Evolutionary conservation across 2,329 filamentous ascomycete genomes (phyloP), one percentile per base, ranked within the genome.

Genomic region (Fusarium sp.): DNA sequence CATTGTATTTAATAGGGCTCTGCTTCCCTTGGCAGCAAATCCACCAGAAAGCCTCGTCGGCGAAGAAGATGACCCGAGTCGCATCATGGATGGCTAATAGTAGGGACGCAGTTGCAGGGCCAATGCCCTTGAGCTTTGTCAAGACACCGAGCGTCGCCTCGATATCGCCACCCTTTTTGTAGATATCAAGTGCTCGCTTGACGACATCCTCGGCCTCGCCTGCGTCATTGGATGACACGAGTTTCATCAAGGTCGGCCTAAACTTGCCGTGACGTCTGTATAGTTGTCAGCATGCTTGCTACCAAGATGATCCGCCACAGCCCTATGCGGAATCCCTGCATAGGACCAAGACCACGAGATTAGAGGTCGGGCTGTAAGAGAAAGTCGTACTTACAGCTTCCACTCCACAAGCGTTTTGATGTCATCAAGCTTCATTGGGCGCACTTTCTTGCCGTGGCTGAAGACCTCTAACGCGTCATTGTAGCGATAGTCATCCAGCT

Each of bases 31-130:
- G 78, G 75, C 87, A 88, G 73, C 88, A 88, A 7, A 92, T 80
- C 92, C 92, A 95, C 70, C 90, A 87, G 76, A 90, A 95, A 4
- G 91, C 85, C 79, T 96, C 93, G 75, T 97, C 94, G 3, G 90
- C 92, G 80, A 95, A 95, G 83, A 95, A 95, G 2, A 92, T 86
- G 51, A 90, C 84, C 12, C 81, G 79, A 1, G 83, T 78, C 0
- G 90, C 86, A 64, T 90, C 86, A 68, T 90, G 87, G 6, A 92
- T 88, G 6, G 90, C 87, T 3, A 96, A 85, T 1, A 95, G 81
- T 34, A 96, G 86, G 2, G 92, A 93, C 1, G 92, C 93, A 1
- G 93, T 95, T 8, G 93, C 93, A 2, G 93, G 92, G 1, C 93
- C 93, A 66, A 97, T 89, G 36, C 93, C 93, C 68, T 85, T 90